phyloP scores from a whole-genome alignment of 441 rosid species.

The Populus hybrid region DNA sequence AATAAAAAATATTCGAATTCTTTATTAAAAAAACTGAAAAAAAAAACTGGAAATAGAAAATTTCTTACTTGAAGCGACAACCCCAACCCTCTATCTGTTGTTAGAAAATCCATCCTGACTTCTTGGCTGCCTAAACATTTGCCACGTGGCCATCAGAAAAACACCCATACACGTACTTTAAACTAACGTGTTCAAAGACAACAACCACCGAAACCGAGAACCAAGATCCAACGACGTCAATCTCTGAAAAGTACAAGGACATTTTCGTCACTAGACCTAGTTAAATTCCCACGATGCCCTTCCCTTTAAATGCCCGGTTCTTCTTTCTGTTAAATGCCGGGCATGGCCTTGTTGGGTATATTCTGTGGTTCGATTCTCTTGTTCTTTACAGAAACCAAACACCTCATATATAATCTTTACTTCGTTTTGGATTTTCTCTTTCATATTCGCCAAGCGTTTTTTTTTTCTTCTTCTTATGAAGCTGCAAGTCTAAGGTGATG shows the following conservation, averaged over 20 bases:
- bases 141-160: slow-evolving; percentile 21
- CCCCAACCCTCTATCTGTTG: background rate
- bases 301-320: background rate
- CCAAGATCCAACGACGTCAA: slow-evolving; percentile 19
- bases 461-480: background rate
- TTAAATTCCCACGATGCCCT: slow-evolving; percentile 30
- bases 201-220: background rate
- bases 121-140: background rate
- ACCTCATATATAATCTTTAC: background rate
- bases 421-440: slow-evolving; percentile 5
- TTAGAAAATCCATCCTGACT: background rate
- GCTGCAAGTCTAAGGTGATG: slow-evolving; percentile 10
- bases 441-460: background rate
- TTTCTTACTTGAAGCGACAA: too few relatives aligned
- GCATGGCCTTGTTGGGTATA: slow-evolving; percentile 41
- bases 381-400: slow-evolving; percentile 9
- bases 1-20: too few relatives aligned
- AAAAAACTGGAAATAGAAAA: too few relatives aligned
- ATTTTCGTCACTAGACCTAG: slow-evolving; percentile 14
- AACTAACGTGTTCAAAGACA: slow-evolving; percentile 12
- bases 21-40: too few relatives aligned
- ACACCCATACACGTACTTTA: background rate
- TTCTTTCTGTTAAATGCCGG: slow-evolving; percentile 15
- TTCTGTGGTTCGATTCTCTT: slow-evolving; percentile 36
- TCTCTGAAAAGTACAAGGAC: slow-evolving; percentile 24